Percentiles rank a stretch among this genome's conserved stretches.
phyloP scores from a whole-genome alignment of 176 grass and related monocot genomes.

The Raddia distichophylla region DNA sequence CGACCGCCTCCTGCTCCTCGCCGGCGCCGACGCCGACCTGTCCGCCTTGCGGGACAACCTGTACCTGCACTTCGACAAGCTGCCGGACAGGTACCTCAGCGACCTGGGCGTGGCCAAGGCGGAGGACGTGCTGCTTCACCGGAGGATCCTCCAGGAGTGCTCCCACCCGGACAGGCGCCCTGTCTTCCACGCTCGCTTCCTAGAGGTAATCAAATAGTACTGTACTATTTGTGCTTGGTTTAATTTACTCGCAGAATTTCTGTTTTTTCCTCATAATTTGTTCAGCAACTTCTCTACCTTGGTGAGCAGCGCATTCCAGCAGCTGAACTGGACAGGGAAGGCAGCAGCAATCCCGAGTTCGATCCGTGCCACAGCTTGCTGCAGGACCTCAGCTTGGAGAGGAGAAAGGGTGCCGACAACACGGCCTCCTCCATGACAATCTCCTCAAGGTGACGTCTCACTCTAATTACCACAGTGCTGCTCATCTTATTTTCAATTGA shows the following conservation, averaged over 20 bases:
- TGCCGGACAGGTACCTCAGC: conserved; percentile 61
- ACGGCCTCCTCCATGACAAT: conserved; percentile 26
- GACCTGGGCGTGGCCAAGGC: conserved; percentile 54
- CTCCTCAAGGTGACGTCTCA: conserved; percentile 2
- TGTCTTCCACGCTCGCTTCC: conserved; percentile 65
- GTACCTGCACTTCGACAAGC: conserved; percentile 50
- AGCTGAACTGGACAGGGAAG: background rate
- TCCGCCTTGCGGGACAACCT: conserved; percentile 38
- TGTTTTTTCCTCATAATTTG: too few relatives aligned
- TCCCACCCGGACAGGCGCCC: conserved; percentile 48
- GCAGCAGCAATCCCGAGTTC: background rate
- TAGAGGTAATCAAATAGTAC: conserved; percentile 46
- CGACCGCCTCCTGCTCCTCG: conserved; percentile 34
- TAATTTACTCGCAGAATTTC: too few relatives aligned
- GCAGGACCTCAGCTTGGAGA: conserved; percentile 44
- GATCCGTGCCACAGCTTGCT: conserved; percentile 37
- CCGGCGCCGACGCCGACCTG: conserved; percentile 6
- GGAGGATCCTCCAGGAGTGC: conserved; percentile 59
- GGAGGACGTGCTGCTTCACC: conserved; percentile 78
- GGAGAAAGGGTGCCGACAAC: background rate
- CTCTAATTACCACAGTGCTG: background rate
- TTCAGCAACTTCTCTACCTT: background rate
- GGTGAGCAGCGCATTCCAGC: conserved; percentile 3
- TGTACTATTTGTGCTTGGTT: too few relatives aligned
- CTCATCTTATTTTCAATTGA: background rate